Evolutionary conservation across 2,329 filamentous ascomycete genomes (phyloP).

Genomic region (Fusarium anthophilum): DNA sequence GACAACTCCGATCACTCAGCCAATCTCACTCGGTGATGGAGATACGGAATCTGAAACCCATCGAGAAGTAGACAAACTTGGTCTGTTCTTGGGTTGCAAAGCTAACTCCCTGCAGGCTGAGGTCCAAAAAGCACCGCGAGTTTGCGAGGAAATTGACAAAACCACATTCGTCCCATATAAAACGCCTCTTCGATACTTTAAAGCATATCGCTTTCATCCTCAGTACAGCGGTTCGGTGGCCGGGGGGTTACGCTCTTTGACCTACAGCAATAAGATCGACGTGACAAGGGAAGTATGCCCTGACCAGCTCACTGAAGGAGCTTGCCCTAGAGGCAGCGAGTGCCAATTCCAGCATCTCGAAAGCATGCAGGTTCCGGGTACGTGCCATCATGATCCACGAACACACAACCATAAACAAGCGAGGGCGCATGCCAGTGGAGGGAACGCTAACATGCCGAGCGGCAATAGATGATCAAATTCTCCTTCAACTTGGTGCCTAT

Average conservation of each 20-base stretch:
- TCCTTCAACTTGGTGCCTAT: constrained; percentile 74
- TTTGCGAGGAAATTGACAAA: constrained; percentile 3
- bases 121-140: neutral
- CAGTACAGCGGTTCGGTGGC: constrained; percentile 73
- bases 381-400: constrained; percentile 38
- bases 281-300: constrained; percentile 77
- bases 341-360: constrained; percentile 85
- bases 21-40: constrained; percentile 45
- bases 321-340: constrained; percentile 74
- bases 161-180: constrained; percentile 70
- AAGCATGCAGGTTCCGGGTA: constrained; percentile 51
- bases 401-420: constrained; percentile 27
- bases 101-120: constrained; percentile 39
- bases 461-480: constrained; percentile 74
- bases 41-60: constrained; percentile 39
- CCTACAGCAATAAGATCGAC: constrained; percentile 92
- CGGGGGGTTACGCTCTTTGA: constrained; percentile 86
- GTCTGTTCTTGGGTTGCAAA: neutral
- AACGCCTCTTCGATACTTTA: constrained; percentile 84
- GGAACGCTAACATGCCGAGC: constrained; percentile 58
- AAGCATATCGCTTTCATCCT: constrained; percentile 90
- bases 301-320: constrained; percentile 74
- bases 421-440: constrained; percentile 43
- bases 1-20: constrained; percentile 37
- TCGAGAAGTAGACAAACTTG: constrained; percentile 57